Base-by-base conservation (phyloP, 1,284 basidiomycete species). In the Boletus semigastroideus region DNA sequence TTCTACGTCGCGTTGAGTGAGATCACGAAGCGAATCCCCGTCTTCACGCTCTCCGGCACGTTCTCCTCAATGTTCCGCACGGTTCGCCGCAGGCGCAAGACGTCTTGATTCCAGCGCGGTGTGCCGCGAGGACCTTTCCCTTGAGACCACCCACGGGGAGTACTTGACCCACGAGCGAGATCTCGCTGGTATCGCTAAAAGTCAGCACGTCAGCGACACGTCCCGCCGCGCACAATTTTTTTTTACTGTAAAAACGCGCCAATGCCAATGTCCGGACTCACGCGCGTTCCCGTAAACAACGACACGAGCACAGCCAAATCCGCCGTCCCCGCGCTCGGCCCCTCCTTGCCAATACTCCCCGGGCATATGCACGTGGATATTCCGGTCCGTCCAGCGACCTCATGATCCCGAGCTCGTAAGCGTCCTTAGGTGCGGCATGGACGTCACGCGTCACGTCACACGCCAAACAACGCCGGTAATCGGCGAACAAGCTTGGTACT, bases 281-380 rank as follows among this genome's bases (percentile, higher is more conserved):
- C 84, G 68, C 76, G 82, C 11, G 84, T 90, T 73, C 87, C 87
- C 1, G 90, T 93, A 72, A 98, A 90, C 54, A 98, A 75, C 42
- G 89, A 92, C 19, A 98, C 92, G 62, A 98, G 90, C 1, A 94
- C 94, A 33, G 90, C 86, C 46, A 95, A 70, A 42, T 98, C 87
- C 0, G 96, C 96, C 2, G 94, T 97, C 44, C 96, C 96, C 0
- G 96, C 96, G 59, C 91, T 94, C 0, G 96, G 96, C 0, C 96
- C 96, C 65, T 99, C 96, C 75, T 99, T 99, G 45, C 96, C 96
- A 56, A 99, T 92, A 53, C 91, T 92, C 6, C 96, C 96, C 94
- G 0, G 94, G 94, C 94, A 95, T 96, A 69, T 97, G 94, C 41
- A 97, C 81, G 68, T 97, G 94, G 16, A 97, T 79, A 63, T 96